Percentiles rank a stretch among this genome's conserved stretches.
Evolutionary conservation across 257 asterid genomes (phyloP).

Genomic region (Ballota nigra): DNA sequence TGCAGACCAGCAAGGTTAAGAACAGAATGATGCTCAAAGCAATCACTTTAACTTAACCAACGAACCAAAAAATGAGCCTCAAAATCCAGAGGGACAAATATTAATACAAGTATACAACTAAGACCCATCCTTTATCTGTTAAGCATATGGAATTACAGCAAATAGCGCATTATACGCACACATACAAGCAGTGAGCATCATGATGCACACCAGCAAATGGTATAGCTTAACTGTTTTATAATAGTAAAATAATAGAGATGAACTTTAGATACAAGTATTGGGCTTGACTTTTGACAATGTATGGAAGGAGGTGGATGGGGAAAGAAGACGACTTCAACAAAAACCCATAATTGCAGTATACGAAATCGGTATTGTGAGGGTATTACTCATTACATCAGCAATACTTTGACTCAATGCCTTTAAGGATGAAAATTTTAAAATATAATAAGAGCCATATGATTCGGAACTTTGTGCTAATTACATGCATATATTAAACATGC

Average conservation of each 20-base stretch:
- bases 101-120: background rate
- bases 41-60: background rate
- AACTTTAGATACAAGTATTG: no score
- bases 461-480: background rate
- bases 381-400: background rate
- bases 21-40: background rate
- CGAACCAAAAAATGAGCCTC: background rate
- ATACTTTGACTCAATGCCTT: background rate
- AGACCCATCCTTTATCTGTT: background rate
- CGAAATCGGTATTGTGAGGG: background rate
- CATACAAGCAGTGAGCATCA: background rate
- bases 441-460: background rate
- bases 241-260: background rate
- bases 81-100: background rate
- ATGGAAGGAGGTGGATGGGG: background rate
- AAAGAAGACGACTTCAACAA: background rate
- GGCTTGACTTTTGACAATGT: conserved; percentile 12
- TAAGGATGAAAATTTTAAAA: background rate
- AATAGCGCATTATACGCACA: background rate
- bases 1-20: conserved; percentile 11
- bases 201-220: background rate
- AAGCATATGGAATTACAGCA: background rate
- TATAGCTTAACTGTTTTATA: background rate
- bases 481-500: background rate
- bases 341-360: background rate